These are phyloP conservation scores for Annulohypoxylon stygium DNA, from an alignment of 495 filamentous ascomycete species.

Conservation along the genomic window DNA sequence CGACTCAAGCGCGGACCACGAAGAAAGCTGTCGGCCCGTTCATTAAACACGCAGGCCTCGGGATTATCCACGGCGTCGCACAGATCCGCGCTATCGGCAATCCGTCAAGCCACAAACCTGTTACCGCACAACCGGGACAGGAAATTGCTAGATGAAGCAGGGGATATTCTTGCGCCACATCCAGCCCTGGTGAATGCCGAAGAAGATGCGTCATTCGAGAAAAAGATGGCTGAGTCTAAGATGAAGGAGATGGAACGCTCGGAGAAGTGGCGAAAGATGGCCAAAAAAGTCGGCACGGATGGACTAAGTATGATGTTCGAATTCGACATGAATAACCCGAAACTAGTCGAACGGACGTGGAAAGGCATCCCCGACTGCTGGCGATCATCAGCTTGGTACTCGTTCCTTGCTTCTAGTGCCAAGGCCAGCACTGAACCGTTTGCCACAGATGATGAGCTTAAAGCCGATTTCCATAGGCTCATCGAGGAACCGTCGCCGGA, in stretches of 20 bases:
- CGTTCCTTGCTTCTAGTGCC: conserved; percentile 90
- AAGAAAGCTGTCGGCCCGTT: conserved; percentile 66
- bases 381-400: conserved; percentile 93
- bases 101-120: conserved; percentile 76
- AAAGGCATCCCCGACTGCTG: conserved; percentile 98
- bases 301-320: conserved; percentile 91
- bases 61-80: conserved; percentile 66
- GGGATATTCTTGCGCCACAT: conserved; percentile 88
- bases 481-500: conserved; percentile 82
- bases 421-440: conserved; percentile 67
- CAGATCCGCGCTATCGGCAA: conserved; percentile 66
- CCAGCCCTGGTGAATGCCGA: conserved; percentile 71
- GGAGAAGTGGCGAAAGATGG: conserved; percentile 99
- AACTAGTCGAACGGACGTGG: conserved; percentile 92
- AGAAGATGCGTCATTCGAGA: conserved; percentile 72
- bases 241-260: conserved; percentile 85
- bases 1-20: conserved; percentile 55
- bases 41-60: conserved; percentile 64
- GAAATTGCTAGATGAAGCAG: conserved; percentile 83
- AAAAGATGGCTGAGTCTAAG: conserved; percentile 69
- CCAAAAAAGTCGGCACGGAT: conserved; percentile 66
- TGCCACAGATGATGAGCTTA: conserved; percentile 77
- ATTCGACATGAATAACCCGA: conserved; percentile 86
- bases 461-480: conserved; percentile 75
- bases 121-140: conserved; percentile 82